Evolutionary conservation across 148 eudicot genomes (phyloP).

Genomic region (Selenicereus undatus): DNA sequence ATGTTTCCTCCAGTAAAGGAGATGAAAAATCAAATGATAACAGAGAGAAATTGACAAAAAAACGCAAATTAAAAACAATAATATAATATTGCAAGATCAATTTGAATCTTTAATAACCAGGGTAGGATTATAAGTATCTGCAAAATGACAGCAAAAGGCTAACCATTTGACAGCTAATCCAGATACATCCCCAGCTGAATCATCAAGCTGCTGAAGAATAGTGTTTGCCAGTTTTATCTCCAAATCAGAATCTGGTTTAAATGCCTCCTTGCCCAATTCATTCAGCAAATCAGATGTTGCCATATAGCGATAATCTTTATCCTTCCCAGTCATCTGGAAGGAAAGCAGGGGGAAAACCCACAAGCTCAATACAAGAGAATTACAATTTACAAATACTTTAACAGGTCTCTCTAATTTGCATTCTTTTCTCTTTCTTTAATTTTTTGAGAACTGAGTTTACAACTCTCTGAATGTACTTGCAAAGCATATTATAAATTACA

Average conservation of each 20-base stretch:
- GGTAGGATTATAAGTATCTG: background rate
- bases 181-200: slow-evolving; percentile 96
- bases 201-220: slow-evolving; percentile 89
- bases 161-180: slow-evolving; percentile 98
- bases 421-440: no score
- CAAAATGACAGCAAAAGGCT: slow-evolving; percentile 17
- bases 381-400: background rate
- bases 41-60: background rate
- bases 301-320: slow-evolving; percentile 93
- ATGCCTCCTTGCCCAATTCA: slow-evolving; percentile 82
- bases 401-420: background rate
- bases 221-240: slow-evolving; percentile 75
- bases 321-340: slow-evolving; percentile 79
- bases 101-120: background rate
- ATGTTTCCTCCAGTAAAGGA: background rate
- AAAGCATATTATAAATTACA: background rate
- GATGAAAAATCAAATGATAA: background rate
- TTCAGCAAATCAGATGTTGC: slow-evolving; percentile 97
- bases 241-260: slow-evolving; percentile 70
- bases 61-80: background rate
- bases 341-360: background rate
- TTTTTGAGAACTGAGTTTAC: background rate
- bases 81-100: background rate
- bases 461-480: background rate
- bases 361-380: background rate